Conservation (phyloP, 225 moss, liverwort and hornwort species). For the Marchantia polymorpha region DNA sequence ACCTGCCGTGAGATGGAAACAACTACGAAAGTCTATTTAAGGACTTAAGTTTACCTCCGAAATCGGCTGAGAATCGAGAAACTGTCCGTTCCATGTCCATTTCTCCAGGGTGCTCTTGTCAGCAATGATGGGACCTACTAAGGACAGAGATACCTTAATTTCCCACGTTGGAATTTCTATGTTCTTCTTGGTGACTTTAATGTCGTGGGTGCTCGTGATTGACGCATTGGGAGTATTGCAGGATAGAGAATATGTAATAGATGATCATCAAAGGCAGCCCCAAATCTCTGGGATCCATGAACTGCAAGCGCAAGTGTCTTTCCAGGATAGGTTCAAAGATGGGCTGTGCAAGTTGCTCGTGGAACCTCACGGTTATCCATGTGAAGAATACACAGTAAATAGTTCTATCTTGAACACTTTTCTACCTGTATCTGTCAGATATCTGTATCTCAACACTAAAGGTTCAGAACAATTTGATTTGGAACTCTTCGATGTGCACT, state of each 20-base stretch:
- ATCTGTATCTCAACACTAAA: neutral
- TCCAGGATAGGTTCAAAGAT: neutral
- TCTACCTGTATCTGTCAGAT: neutral
- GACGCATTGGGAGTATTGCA: neutral
- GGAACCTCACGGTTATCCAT: slow-evolving; percentile 3
- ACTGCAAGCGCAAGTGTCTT: neutral
- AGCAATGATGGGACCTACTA: neutral
- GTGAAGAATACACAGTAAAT: slow-evolving; percentile 3
- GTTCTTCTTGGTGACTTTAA: neutral
- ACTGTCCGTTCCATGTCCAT: neutral
- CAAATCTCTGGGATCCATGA: neutral
- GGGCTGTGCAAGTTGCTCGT: neutral
- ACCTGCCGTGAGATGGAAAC: neutral
- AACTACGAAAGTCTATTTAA: neutral
- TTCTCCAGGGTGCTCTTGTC: neutral
- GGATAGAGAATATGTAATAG: neutral
- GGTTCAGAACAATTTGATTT: neutral
- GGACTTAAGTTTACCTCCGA: neutral
- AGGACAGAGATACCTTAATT: neutral
- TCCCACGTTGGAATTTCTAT: neutral
- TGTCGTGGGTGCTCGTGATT: neutral
- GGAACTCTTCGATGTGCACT: neutral
- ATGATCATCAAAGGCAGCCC: neutral
- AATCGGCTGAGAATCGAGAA: neutral
- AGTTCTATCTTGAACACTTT: neutral